phyloP scores from a whole-genome alignment of 2,329 filamentous ascomycete species.

The Helminthosporium solani region DNA sequence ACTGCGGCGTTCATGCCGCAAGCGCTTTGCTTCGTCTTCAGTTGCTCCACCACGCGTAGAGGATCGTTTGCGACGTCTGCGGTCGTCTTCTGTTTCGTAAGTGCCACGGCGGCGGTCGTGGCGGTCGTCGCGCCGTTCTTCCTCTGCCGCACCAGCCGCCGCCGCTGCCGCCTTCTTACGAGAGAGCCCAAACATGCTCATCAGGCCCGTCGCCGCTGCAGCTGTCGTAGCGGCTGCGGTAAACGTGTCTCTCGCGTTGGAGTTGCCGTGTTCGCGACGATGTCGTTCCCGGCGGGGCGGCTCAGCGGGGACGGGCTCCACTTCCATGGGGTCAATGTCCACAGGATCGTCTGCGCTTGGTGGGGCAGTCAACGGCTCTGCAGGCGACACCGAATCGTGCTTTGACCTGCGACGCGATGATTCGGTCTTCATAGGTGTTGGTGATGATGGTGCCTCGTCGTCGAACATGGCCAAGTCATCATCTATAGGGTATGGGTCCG shows the following conservation, averaged over 20 bases:
- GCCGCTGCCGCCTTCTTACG: slow-evolving; percentile 33
- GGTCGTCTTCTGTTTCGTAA: slow-evolving; percentile 42
- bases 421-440: slow-evolving; percentile 33
- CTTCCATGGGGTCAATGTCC: slow-evolving; percentile 42
- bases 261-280: slow-evolving; percentile 58
- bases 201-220: slow-evolving; percentile 54
- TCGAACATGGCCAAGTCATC: slow-evolving; percentile 58
- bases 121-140: slow-evolving; percentile 21
- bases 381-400: slow-evolving; percentile 39
- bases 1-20: slow-evolving; percentile 40
- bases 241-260: slow-evolving; percentile 58
- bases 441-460: slow-evolving; percentile 36
- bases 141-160: slow-evolving; percentile 9
- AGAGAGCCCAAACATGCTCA: slow-evolving; percentile 53
- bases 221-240: slow-evolving; percentile 32
- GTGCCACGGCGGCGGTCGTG: slow-evolving; percentile 34
- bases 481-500: slow-evolving; percentile 63
- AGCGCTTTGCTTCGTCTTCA: slow-evolving; percentile 40
- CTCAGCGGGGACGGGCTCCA: slow-evolving; percentile 51
- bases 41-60: slow-evolving; percentile 36
- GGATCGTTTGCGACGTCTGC: slow-evolving; percentile 40
- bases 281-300: slow-evolving; percentile 46
- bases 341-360: slow-evolving; percentile 47
- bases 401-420: slow-evolving; percentile 46
- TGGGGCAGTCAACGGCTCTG: slow-evolving; percentile 38